phyloP scores from a whole-genome alignment of 305 asterid genomes.

The Fraxinus dipetala region DNA sequence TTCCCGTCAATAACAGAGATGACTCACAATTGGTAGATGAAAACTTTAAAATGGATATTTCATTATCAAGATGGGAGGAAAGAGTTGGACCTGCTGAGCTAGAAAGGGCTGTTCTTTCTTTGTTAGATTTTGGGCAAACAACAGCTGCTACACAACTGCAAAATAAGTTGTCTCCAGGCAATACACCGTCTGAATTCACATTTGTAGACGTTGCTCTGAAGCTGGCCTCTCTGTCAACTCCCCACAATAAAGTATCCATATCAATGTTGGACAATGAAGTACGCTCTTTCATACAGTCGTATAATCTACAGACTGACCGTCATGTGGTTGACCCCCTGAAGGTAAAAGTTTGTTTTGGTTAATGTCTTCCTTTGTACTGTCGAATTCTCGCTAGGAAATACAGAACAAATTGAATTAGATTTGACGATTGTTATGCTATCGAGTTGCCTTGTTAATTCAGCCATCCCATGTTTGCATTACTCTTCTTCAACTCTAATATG shows the following conservation, averaged over 20 bases:
- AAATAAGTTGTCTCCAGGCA: slow-evolving; percentile 75
- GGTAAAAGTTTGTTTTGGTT: slow-evolving; percentile 42
- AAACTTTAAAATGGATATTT: slow-evolving; percentile 59
- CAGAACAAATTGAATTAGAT: not conserved
- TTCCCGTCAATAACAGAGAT: slow-evolving; percentile 42
- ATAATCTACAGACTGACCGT: slow-evolving; percentile 48
- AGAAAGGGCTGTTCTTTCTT: slow-evolving; percentile 85
- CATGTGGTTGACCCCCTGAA: slow-evolving; percentile 70
- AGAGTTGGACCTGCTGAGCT: slow-evolving; percentile 85
- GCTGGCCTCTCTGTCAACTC: slow-evolving; percentile 81
- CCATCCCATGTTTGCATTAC: slow-evolving; percentile 17
- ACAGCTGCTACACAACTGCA: slow-evolving; percentile 92
- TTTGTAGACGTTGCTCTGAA: slow-evolving; percentile 73
- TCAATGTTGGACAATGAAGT: slow-evolving; percentile 63
- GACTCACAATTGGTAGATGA: slow-evolving; percentile 63
- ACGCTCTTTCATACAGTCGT: slow-evolving; percentile 47
- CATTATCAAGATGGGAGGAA: slow-evolving; percentile 89
- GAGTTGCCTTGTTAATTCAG: slow-evolving; percentile 18
- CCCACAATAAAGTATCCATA: slow-evolving; percentile 43
- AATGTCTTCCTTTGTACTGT: slow-evolving; percentile 4
- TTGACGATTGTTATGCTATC: not conserved
- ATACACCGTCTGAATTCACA: slow-evolving; percentile 66
- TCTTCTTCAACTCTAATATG: slow-evolving; percentile 3
- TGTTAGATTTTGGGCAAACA: slow-evolving; percentile 91
- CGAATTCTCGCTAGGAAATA: slow-evolving; percentile 3